These are phyloP conservation scores for Gaeumannomyces sp. DNA, from an alignment of 2,329 filamentous ascomycete species.

Conservation along the genomic window DNA sequence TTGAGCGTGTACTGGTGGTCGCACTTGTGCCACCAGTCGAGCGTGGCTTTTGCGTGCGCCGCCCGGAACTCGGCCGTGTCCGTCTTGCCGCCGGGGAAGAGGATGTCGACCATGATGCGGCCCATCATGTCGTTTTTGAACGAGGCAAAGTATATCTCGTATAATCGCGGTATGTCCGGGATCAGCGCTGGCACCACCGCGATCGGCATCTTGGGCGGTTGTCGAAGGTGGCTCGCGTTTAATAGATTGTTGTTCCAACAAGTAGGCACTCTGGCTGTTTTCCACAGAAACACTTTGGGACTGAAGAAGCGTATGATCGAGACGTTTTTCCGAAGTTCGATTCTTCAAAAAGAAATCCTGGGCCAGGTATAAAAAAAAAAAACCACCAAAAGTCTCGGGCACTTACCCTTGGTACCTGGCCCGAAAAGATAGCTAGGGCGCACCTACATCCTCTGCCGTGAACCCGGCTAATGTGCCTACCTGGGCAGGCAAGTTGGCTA, in stretches of 20 bases:
- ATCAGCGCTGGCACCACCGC: constrained; percentile 39
- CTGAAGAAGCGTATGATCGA: no score
- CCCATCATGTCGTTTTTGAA: constrained; percentile 34
- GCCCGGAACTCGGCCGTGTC: constrained; percentile 33
- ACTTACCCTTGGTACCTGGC: no score
- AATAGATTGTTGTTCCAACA: background rate
- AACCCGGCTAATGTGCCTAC: no score
- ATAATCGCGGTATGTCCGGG: constrained; percentile 38
- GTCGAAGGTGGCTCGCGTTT: background rate
- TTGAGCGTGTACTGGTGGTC: constrained; percentile 40
- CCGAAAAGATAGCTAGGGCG: no score
- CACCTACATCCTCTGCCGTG: no score
- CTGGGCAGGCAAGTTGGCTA: no score
- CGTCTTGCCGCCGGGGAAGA: constrained; percentile 30
- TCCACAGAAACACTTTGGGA: no score
- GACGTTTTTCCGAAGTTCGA: no score
- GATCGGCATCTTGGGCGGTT: background rate
- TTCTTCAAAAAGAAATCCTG: no score
- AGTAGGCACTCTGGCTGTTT: background rate
- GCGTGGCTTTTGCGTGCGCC: constrained; percentile 34
- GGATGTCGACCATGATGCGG: constrained; percentile 33
- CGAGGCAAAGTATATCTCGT: constrained; percentile 40
- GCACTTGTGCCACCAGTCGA: constrained; percentile 32
- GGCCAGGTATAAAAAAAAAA: no score
- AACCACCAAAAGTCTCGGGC: no score